Evolutionary conservation across 768 basidiomycete species (phyloP).

Genomic region (Inosperma sp.): DNA sequence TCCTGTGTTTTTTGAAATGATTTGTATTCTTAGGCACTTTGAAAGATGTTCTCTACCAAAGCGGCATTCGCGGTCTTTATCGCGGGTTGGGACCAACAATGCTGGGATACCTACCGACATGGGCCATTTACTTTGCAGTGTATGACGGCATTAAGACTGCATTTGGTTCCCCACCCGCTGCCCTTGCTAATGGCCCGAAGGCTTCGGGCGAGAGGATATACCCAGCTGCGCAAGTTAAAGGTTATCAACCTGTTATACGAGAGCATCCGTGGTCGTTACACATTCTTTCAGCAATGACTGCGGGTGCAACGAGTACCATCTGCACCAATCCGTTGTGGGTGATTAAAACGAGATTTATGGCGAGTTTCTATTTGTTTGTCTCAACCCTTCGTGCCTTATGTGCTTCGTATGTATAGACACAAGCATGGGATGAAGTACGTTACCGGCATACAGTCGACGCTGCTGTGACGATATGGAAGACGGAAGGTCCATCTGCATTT

Average conservation of each 20-base stretch:
- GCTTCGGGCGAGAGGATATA: slow-evolving; percentile 50
- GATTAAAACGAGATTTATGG: slow-evolving; percentile 99
- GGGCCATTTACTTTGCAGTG: slow-evolving; percentile 98
- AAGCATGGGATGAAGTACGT: slow-evolving; percentile 68
- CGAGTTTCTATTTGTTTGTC: too few relatives aligned
- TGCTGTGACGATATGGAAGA: slow-evolving; percentile 80
- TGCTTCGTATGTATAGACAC: slow-evolving; percentile 71
- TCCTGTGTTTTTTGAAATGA: slow-evolving; percentile 3
- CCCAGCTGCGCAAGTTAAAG: slow-evolving; percentile 80
- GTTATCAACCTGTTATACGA: slow-evolving; percentile 74
- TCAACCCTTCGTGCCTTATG: too few relatives aligned
- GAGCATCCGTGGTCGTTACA: slow-evolving; percentile 87
- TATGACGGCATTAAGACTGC: slow-evolving; percentile 91
- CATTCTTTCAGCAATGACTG: slow-evolving; percentile 92
- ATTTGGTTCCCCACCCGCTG: slow-evolving; percentile 65
- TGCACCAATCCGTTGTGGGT: slow-evolving; percentile 98
- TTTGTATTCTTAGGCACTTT: slow-evolving; percentile 33
- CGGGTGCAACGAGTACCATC: slow-evolving; percentile 89
- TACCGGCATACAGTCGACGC: slow-evolving; percentile 92
- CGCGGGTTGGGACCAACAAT: slow-evolving; percentile 97
- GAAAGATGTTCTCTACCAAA: slow-evolving; percentile 45
- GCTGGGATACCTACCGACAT: slow-evolving; percentile 94
- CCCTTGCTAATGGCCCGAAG: slow-evolving; percentile 17
- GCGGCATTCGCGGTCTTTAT: slow-evolving; percentile 88
- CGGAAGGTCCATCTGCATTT: slow-evolving; percentile 84